Evolutionary conservation across 2,329 filamentous ascomycete species (phyloP), one percentile per base, ranked within the genome.

Genomic region (Epichloe gansuensis): DNA sequence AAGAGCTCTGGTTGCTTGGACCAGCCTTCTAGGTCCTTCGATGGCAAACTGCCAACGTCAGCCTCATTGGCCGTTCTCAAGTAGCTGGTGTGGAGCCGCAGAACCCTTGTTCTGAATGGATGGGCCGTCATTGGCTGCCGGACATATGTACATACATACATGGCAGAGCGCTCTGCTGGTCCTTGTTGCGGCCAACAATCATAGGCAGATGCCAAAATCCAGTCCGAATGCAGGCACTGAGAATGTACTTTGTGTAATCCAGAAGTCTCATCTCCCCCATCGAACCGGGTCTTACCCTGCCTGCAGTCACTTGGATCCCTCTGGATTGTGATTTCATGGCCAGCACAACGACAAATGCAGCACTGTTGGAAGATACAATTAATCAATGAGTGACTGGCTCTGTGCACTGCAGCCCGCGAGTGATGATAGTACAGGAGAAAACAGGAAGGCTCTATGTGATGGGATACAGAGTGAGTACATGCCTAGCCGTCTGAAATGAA

Each of bases 21-120:
- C 47, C 43, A 43, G 60, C 63, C 61, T 71, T 71, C 68, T 71
- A 71, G 68, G 64, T 70, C 63, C 60, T 71, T 71, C 68, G 69
- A 71, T 68, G 64, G 60, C 50, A 51, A 57, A 59, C 62, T 60
- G 54, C 57, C 57, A 55, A 59, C 47, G 38, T 55, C 54, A 49
- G 56, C 53, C 38, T 52, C 42, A 70, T 68, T 68, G 67, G 66
- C 53, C 57, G 44, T 31, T 31, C 31, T 31, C 9, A 11, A 31
- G 31, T 39, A 57, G 55, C 51, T 57, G 52, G 51, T 60, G 56
- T 57, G 56, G 56, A 52, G 52, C 58, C 43, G 6, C 11, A 34
- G n/a, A 23, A 12, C 25, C 43, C 3, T 13, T 13, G 45, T 27
- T 15, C 25, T n/a, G 11, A 4, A 6, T n/a, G 34, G 31, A 7